phyloP scores from a whole-genome alignment of 148 eudicot species.

The Silene uniflora region DNA sequence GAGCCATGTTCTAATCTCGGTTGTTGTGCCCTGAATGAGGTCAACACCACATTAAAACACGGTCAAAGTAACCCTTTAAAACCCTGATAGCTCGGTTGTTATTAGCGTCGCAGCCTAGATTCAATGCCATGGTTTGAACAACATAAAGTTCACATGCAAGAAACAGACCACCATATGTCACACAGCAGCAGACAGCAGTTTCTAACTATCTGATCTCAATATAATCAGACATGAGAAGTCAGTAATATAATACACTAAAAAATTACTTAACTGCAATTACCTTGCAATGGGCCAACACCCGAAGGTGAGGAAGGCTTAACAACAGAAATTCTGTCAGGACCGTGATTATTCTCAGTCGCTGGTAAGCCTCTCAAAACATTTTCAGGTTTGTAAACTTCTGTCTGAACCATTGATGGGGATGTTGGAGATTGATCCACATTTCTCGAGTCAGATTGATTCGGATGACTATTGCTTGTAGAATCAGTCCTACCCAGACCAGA shows the following conservation, averaged over 20 bases:
- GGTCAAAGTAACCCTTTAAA: neutral
- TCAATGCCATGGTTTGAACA: neutral
- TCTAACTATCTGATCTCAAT: neutral
- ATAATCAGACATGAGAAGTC: slow-evolving; percentile 3
- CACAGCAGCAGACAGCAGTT: slow-evolving; percentile 1
- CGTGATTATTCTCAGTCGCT: slow-evolving; percentile 22
- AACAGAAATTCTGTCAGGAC: slow-evolving; percentile 15
- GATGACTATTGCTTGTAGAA: slow-evolving; percentile 3
- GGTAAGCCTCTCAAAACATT: slow-evolving; percentile 7
- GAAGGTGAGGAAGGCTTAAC: slow-evolving; percentile 23
- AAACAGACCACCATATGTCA: neutral
- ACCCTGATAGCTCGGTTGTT: too few species aligned
- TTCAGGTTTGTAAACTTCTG: slow-evolving; percentile 10
- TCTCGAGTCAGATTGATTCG: slow-evolving; percentile 21
- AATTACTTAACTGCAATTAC: slow-evolving; percentile 17
- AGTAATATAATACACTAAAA: neutral
- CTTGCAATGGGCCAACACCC: slow-evolving; percentile 23
- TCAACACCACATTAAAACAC: neutral
- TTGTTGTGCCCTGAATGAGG: neutral
- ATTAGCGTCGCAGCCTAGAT: too few species aligned
- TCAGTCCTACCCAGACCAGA: slow-evolving; percentile 21
- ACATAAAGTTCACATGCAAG: neutral
- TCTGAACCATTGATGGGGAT: slow-evolving; percentile 13
- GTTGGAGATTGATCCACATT: slow-evolving; percentile 15
- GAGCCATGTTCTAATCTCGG: neutral